Evolutionary conservation across 2,329 filamentous ascomycete species (phyloP), one percentile per base, ranked within the genome.

Genomic region (Volutella citrinella): DNA sequence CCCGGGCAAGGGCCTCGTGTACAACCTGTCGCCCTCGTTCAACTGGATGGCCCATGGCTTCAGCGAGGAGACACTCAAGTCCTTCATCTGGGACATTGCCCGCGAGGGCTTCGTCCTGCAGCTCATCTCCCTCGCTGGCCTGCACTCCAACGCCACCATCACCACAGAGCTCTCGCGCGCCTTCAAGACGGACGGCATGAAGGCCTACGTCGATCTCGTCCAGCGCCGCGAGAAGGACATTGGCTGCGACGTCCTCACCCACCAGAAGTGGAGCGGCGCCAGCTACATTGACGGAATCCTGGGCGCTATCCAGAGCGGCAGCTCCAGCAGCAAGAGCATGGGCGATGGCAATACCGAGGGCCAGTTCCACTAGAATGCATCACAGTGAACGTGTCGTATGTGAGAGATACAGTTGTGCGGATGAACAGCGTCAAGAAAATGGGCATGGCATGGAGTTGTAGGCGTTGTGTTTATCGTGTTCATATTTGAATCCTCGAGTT

Each of bases 11-110:
- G 85, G 87, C 21, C 76, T 98, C 16, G 91, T 97, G 1, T 98
- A 98, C 69, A 98, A 98, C 67, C 76, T 98, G 3, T 90, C 84
- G 5, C 93, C 93, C 2, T 95, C 87, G 8, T 98, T 98, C 76
- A 97, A 98, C 72, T 98, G 93, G 93, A 93, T 94, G 80, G 81
- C 81, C 10, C 90, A 97, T 59, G 93, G 91, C 19, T 98, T 97
- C 65, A 83, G 78, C 4, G 80, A 89, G 45, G 81, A 80, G 42
- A 83, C 84, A 6, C 74, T 98, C 35, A 88, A 85, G 66, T 88
- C 79, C 6, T 98, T 98, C 62, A 86, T 98, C 52, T 97, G 91
- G 91, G 91, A 97, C 60, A 80, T 98, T 46, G 93, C 90, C 8
- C 80, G 82, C 58, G 85, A 96, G 52, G 91, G 91, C 40, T 91